Evolutionary conservation across 2,329 filamentous ascomycete species (phyloP).

Genomic region (Trichophyton schoenleinii): DNA sequence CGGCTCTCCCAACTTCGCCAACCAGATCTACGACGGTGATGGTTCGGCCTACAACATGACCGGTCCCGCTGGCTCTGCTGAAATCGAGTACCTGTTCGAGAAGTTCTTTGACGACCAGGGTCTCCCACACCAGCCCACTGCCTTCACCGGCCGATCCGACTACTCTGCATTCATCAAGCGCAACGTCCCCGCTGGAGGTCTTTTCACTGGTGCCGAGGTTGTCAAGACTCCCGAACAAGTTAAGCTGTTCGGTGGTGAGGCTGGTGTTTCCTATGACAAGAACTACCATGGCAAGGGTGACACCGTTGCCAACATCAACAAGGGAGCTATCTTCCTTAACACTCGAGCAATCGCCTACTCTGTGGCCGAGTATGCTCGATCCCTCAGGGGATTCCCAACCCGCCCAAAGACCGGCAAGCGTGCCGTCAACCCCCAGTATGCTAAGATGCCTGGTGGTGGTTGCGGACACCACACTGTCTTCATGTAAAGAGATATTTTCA

Average conservation of each 20-base stretch:
- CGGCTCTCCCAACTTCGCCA: slow-evolving; percentile 48
- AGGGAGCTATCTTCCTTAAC: slow-evolving; percentile 43
- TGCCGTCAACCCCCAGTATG: neutral
- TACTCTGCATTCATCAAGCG: slow-evolving; percentile 64
- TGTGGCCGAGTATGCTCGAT: slow-evolving; percentile 56
- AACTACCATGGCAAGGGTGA: slow-evolving; percentile 47
- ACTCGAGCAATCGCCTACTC: slow-evolving; percentile 29
- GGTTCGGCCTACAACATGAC: slow-evolving; percentile 42
- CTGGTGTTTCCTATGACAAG: slow-evolving; percentile 44
- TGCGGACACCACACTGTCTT: neutral
- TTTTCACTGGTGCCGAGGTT: slow-evolving; percentile 66
- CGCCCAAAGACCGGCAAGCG: slow-evolving; percentile 7
- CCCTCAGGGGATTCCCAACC: slow-evolving; percentile 18
- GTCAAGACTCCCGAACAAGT: slow-evolving; percentile 58
- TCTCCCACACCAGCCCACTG: slow-evolving; percentile 55
- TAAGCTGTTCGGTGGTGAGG: slow-evolving; percentile 56
- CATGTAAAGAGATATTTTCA: neutral
- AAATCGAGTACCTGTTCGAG: slow-evolving; percentile 55
- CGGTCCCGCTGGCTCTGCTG: slow-evolving; percentile 51
- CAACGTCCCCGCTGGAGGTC: slow-evolving; percentile 61
- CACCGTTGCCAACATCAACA: slow-evolving; percentile 42
- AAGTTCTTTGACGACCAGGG: slow-evolving; percentile 52
- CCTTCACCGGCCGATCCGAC: slow-evolving; percentile 68
- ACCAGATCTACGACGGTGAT: slow-evolving; percentile 46
- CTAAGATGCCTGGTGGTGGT: neutral